Conservation (phyloP, 2,329 filamentous ascomycete species). For the Diplodia scrobiculata region DNA sequence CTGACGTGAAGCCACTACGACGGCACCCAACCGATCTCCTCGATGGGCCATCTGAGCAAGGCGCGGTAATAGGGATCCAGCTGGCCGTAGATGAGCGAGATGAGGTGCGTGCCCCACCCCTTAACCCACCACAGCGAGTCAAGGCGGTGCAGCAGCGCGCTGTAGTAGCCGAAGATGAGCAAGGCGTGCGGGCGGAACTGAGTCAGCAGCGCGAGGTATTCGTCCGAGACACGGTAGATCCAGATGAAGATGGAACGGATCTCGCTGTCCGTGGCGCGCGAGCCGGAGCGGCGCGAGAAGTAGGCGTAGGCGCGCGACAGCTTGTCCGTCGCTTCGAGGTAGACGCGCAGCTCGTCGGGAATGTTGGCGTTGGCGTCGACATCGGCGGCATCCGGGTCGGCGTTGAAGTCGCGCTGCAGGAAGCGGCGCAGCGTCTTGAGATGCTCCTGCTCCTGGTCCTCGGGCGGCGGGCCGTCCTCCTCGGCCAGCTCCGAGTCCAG, state of each 20-base stretch:
- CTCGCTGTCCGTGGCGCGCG: not conserved
- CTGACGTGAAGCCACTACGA: not conserved
- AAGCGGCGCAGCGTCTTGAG: constrained; percentile 32
- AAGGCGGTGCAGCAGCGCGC: constrained; percentile 9
- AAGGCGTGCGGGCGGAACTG: constrained; percentile 5
- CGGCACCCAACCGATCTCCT: constrained; percentile 21
- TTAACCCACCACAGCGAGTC: constrained; percentile 25
- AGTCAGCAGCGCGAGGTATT: constrained; percentile 1
- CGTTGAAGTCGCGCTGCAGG: constrained; percentile 9
- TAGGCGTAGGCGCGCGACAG: constrained; percentile 4
- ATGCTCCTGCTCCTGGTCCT: constrained; percentile 41
- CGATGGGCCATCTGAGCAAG: constrained; percentile 14
- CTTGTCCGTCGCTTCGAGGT: constrained; percentile 20
- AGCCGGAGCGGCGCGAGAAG: not conserved
- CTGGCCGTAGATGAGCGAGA: constrained; percentile 4
- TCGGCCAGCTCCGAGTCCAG: not conserved
- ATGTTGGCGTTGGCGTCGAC: not conserved
- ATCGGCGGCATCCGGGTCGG: no score
- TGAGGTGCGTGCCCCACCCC: constrained; percentile 17
- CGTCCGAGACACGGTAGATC: constrained; percentile 12
- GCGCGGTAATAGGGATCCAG: constrained; percentile 8
- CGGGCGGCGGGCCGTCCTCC: constrained; percentile 29
- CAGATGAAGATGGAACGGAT: constrained; percentile 11
- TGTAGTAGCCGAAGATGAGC: constrained; percentile 21
- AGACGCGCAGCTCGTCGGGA: not conserved